These are phyloP conservation scores for Chlamydomonas reinhardtii DNA, from an alignment of 163 green algal genomes.

Conservation along the genomic window DNA sequence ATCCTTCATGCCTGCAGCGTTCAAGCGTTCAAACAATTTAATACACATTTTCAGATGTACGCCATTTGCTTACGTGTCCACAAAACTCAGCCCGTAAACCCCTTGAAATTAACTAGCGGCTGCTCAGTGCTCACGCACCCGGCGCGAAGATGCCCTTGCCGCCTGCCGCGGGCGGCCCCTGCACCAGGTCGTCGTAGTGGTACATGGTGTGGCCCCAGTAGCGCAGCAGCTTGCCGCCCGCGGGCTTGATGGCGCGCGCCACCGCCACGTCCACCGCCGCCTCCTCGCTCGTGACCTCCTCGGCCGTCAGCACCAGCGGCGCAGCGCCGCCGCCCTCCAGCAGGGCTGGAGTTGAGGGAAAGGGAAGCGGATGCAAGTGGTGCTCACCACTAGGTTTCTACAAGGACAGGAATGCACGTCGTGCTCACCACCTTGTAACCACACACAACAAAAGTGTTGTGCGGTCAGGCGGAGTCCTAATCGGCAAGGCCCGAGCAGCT, in stretches of 20 bases:
- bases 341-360: neutral
- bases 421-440: too few species aligned
- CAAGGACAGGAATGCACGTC: too few species aligned
- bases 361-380: neutral
- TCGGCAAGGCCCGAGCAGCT: too few species aligned
- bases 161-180: conserved; percentile 59
- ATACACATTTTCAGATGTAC: too few species aligned
- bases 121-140: neutral
- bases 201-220: conserved; percentile 90
- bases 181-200: conserved; percentile 90
- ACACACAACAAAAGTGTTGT: too few species aligned
- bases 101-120: too few species aligned
- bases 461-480: too few species aligned
- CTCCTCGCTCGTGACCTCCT: conserved; percentile 92
- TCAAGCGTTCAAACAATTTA: too few species aligned
- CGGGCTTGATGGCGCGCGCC: conserved; percentile 36
- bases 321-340: conserved; percentile 42
- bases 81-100: too few species aligned
- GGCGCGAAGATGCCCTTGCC: conserved; percentile 14
- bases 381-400: too few species aligned
- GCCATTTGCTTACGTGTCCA: too few species aligned
- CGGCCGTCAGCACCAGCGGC: conserved; percentile 73
- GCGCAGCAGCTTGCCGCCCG: conserved; percentile 66
- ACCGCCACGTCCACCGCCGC: conserved; percentile 75
- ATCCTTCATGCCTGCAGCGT: conserved; percentile 62